phyloP scores from a whole-genome alignment of 1,139 yeast species.

The Scheffersomyces illinoinensis region DNA sequence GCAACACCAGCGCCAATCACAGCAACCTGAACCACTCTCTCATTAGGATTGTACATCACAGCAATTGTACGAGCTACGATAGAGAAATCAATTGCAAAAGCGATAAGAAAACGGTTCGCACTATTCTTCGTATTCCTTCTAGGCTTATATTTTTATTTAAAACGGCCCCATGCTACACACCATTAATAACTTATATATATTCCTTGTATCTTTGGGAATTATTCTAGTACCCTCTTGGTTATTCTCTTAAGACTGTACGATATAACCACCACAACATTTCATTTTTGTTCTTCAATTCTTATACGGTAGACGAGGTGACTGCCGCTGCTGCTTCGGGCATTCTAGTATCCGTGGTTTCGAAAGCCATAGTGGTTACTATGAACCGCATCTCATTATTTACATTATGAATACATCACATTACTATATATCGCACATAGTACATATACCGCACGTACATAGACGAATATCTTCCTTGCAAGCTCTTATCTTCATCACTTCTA shows the following conservation, averaged over 20 bases:
- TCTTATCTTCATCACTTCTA: not conserved
- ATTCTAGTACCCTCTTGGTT: not conserved
- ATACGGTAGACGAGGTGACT: not conserved
- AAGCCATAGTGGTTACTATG: too few species aligned
- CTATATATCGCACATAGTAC: not conserved
- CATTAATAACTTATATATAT: too few species aligned
- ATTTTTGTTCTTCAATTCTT: not conserved
- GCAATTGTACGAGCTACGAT: not conserved
- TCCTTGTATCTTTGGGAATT: not conserved
- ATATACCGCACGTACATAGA: too few species aligned
- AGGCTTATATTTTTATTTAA: too few species aligned
- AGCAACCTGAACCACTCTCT: conserved; percentile 14
- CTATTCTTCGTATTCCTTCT: too few species aligned
- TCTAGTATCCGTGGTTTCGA: not conserved
- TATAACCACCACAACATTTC: not conserved
- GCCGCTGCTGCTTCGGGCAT: too few species aligned
- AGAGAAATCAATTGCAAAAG: not conserved
- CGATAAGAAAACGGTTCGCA: too few species aligned
- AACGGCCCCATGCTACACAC: too few species aligned
- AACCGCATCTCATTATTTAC: not conserved
- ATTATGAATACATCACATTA: not conserved
- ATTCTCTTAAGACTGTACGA: not conserved
- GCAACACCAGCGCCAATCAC: conserved; percentile 83
- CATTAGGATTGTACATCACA: not conserved
- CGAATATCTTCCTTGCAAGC: not conserved